A percentile compares a stretch with the other conserved stretches of the same genome.
Conservation (phyloP, 768 basidiomycete species). For the Lanmaoa pseudosensibilis region DNA sequence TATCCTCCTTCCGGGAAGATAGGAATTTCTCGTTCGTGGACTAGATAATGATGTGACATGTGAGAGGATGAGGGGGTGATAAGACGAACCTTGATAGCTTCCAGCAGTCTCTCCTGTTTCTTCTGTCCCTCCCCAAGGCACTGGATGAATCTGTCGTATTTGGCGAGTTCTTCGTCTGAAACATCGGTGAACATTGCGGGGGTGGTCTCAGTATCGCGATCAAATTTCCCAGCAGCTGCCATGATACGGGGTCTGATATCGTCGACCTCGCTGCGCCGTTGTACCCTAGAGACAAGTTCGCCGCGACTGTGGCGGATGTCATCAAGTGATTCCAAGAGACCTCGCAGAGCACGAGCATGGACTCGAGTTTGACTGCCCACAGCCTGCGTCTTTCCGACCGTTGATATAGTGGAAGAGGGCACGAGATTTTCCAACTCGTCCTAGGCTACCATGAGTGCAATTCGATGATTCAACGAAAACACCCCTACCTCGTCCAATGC, state of each 20-base stretch:
- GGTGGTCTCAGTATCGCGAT: slow-evolving; percentile 66
- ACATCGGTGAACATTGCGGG: slow-evolving; percentile 88
- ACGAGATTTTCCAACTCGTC: slow-evolving; percentile 63
- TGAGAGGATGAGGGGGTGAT: not conserved
- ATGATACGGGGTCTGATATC: slow-evolving; percentile 72
- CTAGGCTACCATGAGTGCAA: slow-evolving; percentile 37
- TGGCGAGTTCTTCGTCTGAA: slow-evolving; percentile 73
- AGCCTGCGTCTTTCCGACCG: slow-evolving; percentile 32
- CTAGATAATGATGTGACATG: slow-evolving; percentile 35
- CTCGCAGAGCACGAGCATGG: slow-evolving; percentile 69
- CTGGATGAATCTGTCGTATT: slow-evolving; percentile 76
- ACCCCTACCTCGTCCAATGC: slow-evolving; percentile 58
- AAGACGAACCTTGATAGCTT: slow-evolving; percentile 62
- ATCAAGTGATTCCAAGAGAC: slow-evolving; percentile 77
- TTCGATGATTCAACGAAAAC: not conserved
- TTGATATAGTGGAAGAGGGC: slow-evolving; percentile 59
- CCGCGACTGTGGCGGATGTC: slow-evolving; percentile 61
- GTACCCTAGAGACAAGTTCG: slow-evolving; percentile 64
- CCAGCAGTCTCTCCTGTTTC: slow-evolving; percentile 66
- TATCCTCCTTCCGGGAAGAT: slow-evolving; percentile 74
- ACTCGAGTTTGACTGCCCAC: slow-evolving; percentile 52
- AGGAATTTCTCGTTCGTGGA: slow-evolving; percentile 71
- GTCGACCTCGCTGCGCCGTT: slow-evolving; percentile 60
- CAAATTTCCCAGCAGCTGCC: slow-evolving; percentile 63
- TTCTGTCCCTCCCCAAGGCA: slow-evolving; percentile 52